Conservation (phyloP, 345 rosid species). For the sweet orange (Citrus sinensis) region DNA sequence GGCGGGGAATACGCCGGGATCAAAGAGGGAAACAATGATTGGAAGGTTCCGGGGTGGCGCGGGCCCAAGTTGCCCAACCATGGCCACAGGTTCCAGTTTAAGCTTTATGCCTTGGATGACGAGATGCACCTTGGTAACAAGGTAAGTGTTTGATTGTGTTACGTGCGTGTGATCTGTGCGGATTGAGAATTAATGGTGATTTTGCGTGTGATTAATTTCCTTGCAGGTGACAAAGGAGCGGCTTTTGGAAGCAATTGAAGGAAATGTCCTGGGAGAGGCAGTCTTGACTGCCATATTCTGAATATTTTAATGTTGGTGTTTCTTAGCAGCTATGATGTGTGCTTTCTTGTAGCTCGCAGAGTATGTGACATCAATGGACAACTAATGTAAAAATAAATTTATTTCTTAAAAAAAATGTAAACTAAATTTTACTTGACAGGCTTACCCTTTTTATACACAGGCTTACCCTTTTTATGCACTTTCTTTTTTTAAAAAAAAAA, state of each 20-base stretch:
- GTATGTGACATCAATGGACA: too few relatives aligned
- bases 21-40: conserved; percentile 70
- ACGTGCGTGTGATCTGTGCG: background rate
- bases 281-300: conserved; percentile 42
- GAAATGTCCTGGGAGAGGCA: conserved; percentile 71
- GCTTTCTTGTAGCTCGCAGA: too few relatives aligned
- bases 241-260: conserved; percentile 60
- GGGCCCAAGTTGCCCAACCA: conserved; percentile 55
- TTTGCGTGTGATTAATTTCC: background rate
- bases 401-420: too few relatives aligned
- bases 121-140: conserved; percentile 53
- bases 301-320: background rate
- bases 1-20: conserved; percentile 38
- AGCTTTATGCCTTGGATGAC: conserved; percentile 65
- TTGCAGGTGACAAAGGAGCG: conserved; percentile 73
- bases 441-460: too few relatives aligned
- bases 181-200: too few relatives aligned
- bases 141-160: conserved; percentile 24
- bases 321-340: too few relatives aligned
- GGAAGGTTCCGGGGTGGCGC: conserved; percentile 78
- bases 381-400: too few relatives aligned
- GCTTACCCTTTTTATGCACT: too few relatives aligned
- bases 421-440: too few relatives aligned
- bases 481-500: too few relatives aligned
- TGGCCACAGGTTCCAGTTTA: conserved; percentile 66